Evolutionary conservation across 2,329 filamentous ascomycete genomes (phyloP).

Genomic region (Apiospora rasikravindrae): DNA sequence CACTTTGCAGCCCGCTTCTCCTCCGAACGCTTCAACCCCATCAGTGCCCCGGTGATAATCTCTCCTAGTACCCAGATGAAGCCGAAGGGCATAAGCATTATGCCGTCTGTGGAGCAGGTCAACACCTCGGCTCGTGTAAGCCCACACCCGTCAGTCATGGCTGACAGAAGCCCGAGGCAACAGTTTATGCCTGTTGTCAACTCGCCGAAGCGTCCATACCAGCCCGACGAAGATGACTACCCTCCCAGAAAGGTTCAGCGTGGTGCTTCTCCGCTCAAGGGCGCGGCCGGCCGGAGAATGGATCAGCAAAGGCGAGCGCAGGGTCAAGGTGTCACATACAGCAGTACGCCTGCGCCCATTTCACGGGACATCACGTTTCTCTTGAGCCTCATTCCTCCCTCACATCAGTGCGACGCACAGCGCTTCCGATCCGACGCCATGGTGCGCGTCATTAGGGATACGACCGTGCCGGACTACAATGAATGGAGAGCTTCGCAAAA

Average conservation of each 20-base stretch:
- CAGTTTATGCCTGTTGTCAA: constrained; percentile 54
- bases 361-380: constrained; percentile 71
- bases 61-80: constrained; percentile 80
- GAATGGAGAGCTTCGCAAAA: constrained; percentile 55
- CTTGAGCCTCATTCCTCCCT: constrained; percentile 75
- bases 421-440: constrained; percentile 74
- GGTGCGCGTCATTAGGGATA: constrained; percentile 73
- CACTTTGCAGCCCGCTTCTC: constrained; percentile 81
- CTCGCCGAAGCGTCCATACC: constrained; percentile 67
- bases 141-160: constrained; percentile 42
- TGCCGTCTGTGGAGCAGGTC: constrained; percentile 60
- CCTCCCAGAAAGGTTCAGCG: constrained; percentile 86
- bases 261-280: constrained; percentile 92
- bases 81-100: constrained; percentile 60
- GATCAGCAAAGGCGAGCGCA: constrained; percentile 73
- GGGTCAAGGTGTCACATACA: constrained; percentile 46
- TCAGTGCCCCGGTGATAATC: constrained; percentile 79
- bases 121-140: constrained; percentile 49
- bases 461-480: constrained; percentile 66
- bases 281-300: constrained; percentile 81
- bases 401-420: constrained; percentile 73
- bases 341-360: constrained; percentile 63
- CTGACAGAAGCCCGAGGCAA: constrained; percentile 50
- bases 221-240: constrained; percentile 71
- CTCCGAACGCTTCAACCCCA: constrained; percentile 78